These are phyloP conservation scores for Penicillium roqueforti DNA, from an alignment of 495 filamentous ascomycete species.

Conservation along the genomic window DNA sequence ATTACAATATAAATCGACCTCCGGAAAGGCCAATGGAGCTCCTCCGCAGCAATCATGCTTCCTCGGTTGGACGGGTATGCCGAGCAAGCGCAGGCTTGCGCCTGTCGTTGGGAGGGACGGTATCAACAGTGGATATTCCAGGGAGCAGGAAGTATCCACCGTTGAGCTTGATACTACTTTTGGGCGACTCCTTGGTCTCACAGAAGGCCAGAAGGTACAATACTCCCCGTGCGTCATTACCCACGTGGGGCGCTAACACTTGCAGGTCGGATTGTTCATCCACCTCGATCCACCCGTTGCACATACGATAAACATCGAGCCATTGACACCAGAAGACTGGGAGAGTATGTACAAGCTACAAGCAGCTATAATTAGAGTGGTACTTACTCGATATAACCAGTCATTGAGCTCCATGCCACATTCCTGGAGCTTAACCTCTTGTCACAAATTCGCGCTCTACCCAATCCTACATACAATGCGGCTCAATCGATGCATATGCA, in stretches of 20 bases:
- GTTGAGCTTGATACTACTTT: conserved; percentile 91
- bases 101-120: conserved; percentile 71
- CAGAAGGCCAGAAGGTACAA: conserved; percentile 78
- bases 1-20: conserved; percentile 58
- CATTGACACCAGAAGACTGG: conserved; percentile 92
- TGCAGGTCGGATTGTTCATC: conserved; percentile 60
- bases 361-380: neutral
- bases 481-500: conserved; percentile 54
- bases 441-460: conserved; percentile 86
- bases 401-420: conserved; percentile 92
- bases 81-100: conserved; percentile 75
- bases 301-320: conserved; percentile 93
- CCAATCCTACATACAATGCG: conserved; percentile 67
- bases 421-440: conserved; percentile 93
- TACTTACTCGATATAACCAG: conserved; percentile 33
- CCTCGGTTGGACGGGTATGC: conserved; percentile 95
- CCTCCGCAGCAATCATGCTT: conserved; percentile 65
- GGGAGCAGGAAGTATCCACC: conserved; percentile 67
- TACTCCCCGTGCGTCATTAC: neutral
- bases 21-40: conserved; percentile 38
- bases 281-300: conserved; percentile 87
- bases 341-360: conserved; percentile 53
- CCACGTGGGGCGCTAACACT: conserved; percentile 24
- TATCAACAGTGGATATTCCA: conserved; percentile 54
- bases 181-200: conserved; percentile 72